Conservation (phyloP, 805 yeast genomes). For the Cyberlindnera suaveolens region DNA sequence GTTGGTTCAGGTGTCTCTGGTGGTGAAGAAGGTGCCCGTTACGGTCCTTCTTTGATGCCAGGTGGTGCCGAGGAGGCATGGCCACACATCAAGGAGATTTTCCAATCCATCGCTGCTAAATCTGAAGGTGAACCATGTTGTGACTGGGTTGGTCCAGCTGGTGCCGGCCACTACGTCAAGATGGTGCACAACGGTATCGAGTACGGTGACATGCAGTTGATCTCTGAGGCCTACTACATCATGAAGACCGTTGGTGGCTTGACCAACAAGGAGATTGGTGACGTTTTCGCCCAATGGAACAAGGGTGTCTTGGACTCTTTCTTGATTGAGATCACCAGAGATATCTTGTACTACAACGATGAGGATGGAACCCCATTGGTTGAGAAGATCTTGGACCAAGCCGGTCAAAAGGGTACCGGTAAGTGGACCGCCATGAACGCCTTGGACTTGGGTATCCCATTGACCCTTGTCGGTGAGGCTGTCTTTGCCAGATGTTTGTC, state of each 20-base stretch:
- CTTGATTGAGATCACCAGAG: constrained; percentile 95
- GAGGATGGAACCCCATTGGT: constrained; percentile 88
- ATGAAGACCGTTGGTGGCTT: constrained; percentile 92
- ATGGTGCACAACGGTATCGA: constrained; percentile 99
- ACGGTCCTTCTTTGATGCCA: constrained; percentile 99
- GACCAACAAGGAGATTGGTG: constrained; percentile 86
- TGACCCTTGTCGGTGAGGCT: constrained; percentile 97
- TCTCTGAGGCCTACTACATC: constrained; percentile 95
- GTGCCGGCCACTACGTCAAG: constrained; percentile 98
- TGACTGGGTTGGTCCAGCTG: constrained; percentile 99
- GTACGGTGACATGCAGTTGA: constrained; percentile 99
- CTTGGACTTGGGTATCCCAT: constrained; percentile 96
- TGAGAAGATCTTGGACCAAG: constrained; percentile 93
- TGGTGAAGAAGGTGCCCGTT: constrained; percentile 99
- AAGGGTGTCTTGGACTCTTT: constrained; percentile 96
- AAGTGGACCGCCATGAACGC: constrained; percentile 99
- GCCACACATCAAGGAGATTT: constrained; percentile 96
- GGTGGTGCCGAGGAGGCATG: constrained; percentile 98
- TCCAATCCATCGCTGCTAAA: constrained; percentile 95
- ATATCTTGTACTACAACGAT: constrained; percentile 84
- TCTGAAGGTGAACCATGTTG: constrained; percentile 99
- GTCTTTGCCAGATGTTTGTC: constrained; percentile 95
- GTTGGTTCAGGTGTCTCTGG: constrained; percentile 99
- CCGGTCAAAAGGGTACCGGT: constrained; percentile 99
- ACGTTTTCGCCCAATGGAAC: constrained; percentile 91